Evolutionary conservation across 116 monocot genomes (phyloP).

Genomic region (Trichopus zeylanicus): DNA sequence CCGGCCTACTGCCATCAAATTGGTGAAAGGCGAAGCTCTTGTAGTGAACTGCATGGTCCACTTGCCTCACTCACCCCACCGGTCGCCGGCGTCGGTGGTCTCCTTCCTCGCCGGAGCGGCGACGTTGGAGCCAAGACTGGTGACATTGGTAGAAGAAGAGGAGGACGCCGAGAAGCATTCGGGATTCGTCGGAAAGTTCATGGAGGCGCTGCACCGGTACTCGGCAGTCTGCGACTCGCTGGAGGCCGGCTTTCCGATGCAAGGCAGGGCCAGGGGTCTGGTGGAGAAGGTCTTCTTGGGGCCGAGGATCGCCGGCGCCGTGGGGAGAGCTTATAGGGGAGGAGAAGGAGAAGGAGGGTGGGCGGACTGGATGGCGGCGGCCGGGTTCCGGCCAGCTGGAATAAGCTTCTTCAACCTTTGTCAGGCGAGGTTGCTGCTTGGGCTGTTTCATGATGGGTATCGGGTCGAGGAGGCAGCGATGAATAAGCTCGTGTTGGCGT

Average conservation of each 20-base stretch:
- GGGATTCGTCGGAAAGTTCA: constrained; percentile 29
- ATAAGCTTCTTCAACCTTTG: constrained; percentile 40
- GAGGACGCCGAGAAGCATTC: neutral
- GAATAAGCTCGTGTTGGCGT: constrained; percentile 30
- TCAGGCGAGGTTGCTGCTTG: constrained; percentile 36
- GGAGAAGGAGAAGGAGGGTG: constrained; percentile 12
- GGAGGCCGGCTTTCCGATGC: constrained; percentile 44
- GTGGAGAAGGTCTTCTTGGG: constrained; percentile 35
- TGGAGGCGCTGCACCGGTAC: constrained; percentile 41
- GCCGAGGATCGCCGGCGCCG: constrained; percentile 34
- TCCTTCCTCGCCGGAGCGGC: constrained; percentile 35
- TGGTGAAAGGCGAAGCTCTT: constrained; percentile 33
- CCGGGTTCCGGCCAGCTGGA: constrained; percentile 8
- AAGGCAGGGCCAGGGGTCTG: constrained; percentile 19
- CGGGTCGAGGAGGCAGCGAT: constrained; percentile 17
- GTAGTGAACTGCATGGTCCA: constrained; percentile 48
- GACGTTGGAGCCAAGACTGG: constrained; percentile 15
- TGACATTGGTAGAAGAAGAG: constrained; percentile 46
- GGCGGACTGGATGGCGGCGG: constrained; percentile 18
- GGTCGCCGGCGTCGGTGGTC: constrained; percentile 19
- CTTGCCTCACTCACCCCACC: constrained; percentile 11
- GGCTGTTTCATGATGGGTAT: constrained; percentile 40
- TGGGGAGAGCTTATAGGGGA: constrained; percentile 11
- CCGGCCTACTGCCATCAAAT: constrained; percentile 23
- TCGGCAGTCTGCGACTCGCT: constrained; percentile 42